Base-by-base conservation (phyloP, 257 asterid species). In the Thymus quinquecostatus region DNA sequence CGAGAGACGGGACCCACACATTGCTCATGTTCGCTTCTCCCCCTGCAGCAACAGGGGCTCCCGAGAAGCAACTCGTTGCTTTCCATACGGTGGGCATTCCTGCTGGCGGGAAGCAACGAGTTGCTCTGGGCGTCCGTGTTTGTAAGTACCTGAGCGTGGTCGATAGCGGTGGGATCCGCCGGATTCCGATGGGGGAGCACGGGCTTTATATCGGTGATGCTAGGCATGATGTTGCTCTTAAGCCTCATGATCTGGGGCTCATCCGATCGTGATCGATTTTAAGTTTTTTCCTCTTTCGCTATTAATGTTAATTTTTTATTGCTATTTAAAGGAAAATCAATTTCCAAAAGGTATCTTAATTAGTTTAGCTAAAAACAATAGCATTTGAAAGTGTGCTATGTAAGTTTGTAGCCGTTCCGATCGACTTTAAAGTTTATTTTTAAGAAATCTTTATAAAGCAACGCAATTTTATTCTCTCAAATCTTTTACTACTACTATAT, bases 101-200 rank as follows among this genome's bases (percentile, higher is more conserved):
- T 0, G 79, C 85, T 0, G 67, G 86, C 0, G 80, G 86, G 51
- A 81, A 49, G 33, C 74, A 68, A 60, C 55, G 87, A 11, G 78
- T 89, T 28, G 21, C 9, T 2, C 54, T 92, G 5, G 68, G 71
- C 3, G 82, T 87, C 63, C 89, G 86, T 64, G 92, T 85, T 2
- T 92, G 97, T 63, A 92, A 89, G 83, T 66, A 79, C 53, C 77
- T 89, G 40, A 92, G 97, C 28, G 97, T 89, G 32, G 96, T 92
- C 60, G 97, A 92, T 64, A 56, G 57, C 47, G 73, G 74, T 0
- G 97, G 97, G 44, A 72, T 86, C 12, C 75, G 96, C 33, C 82
- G 91, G 76, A 84, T 92, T 61, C 89, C 96, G 1, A 82, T 89
- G 81, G 96, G 96, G 29, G 84, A 79, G 58, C 96, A 92, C 38